These are phyloP conservation scores for Conidiobolus coronatus DNA, from an alignment of 371 early-diverging fungal genomes.

Conservation along the genomic window DNA sequence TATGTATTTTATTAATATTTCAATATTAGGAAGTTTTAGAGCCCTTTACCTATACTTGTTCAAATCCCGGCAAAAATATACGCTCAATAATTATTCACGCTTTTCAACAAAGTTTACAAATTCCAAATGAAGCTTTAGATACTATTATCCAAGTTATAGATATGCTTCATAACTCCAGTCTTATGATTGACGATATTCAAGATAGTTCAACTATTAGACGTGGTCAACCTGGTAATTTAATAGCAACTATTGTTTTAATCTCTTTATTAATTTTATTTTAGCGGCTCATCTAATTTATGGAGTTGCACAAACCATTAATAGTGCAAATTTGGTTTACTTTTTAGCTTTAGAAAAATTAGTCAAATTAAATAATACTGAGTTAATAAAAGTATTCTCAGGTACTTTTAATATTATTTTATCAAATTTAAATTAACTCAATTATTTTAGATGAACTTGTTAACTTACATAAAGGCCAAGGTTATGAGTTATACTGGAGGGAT, in stretches of 20 bases:
- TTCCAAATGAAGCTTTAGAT: constrained; percentile 33
- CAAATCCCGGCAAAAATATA: constrained; percentile 76
- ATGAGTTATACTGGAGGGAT: constrained; percentile 79
- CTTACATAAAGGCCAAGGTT: constrained; percentile 87
- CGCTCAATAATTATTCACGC: constrained; percentile 69
- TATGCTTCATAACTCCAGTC: constrained; percentile 83
- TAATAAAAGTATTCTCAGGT: constrained; percentile 60
- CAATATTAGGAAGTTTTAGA: constrained; percentile 29
- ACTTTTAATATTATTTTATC: not conserved
- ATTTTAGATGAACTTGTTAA: constrained; percentile 54
- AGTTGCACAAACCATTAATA: constrained; percentile 73
- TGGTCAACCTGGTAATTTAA: constrained; percentile 45
- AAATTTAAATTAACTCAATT: not conserved
- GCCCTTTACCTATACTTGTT: constrained; percentile 53
- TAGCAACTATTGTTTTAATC: not conserved
- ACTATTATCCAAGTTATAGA: constrained; percentile 60
- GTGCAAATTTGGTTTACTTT: constrained; percentile 89
- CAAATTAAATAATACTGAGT: constrained; percentile 32
- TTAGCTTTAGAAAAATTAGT: constrained; percentile 56
- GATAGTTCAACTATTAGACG: constrained; percentile 73
- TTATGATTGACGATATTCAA: constrained; percentile 93
- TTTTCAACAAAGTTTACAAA: constrained; percentile 68
- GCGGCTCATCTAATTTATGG: constrained; percentile 92
- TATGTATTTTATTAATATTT: too few relatives aligned
- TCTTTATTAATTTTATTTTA: constrained; percentile 1